Conservation (phyloP, 163 green algal species). For the Botryococcus braunii region DNA sequence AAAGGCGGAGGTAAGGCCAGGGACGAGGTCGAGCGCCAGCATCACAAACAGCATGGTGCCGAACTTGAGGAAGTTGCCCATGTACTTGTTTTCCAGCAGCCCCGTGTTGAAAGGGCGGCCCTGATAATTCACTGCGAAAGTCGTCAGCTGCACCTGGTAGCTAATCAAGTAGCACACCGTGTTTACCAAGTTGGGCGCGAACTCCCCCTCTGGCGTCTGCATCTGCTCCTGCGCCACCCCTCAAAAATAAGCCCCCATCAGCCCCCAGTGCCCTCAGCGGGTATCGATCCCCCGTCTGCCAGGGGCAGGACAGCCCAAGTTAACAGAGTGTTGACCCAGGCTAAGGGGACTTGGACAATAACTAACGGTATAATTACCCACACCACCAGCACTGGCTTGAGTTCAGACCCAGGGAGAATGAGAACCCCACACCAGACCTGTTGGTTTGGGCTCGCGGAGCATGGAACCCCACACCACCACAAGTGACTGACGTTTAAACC, state of each 20-base stretch:
- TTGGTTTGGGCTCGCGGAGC: no score
- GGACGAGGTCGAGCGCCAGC: slow-evolving; percentile 31
- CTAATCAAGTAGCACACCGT: slow-evolving; percentile 91
- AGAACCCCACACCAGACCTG: no score
- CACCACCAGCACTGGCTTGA: no score
- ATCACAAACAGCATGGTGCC: slow-evolving; percentile 23
- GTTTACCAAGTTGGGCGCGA: slow-evolving; percentile 98
- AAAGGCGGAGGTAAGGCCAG: slow-evolving; percentile 31
- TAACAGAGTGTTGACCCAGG: no score
- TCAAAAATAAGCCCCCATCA: neutral
- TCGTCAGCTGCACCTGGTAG: slow-evolving; percentile 82
- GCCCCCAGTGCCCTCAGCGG: no score
- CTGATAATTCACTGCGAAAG: slow-evolving; percentile 97
- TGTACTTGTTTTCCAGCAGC: slow-evolving; percentile 60
- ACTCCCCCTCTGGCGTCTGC: slow-evolving; percentile 71
- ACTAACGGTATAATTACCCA: no score
- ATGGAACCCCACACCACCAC: no score
- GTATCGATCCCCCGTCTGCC: no score
- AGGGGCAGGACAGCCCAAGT: no score
- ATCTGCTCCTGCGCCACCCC: slow-evolving; percentile 42
- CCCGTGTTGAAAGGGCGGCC: slow-evolving; percentile 86
- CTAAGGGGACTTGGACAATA: no score
- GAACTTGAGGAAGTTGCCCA: slow-evolving; percentile 36
- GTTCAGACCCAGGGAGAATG: no score
- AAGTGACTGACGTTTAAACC: no score